Evolutionary conservation across 2,329 filamentous ascomycete genomes (phyloP).

Genomic region (Fusarium paranaense): DNA sequence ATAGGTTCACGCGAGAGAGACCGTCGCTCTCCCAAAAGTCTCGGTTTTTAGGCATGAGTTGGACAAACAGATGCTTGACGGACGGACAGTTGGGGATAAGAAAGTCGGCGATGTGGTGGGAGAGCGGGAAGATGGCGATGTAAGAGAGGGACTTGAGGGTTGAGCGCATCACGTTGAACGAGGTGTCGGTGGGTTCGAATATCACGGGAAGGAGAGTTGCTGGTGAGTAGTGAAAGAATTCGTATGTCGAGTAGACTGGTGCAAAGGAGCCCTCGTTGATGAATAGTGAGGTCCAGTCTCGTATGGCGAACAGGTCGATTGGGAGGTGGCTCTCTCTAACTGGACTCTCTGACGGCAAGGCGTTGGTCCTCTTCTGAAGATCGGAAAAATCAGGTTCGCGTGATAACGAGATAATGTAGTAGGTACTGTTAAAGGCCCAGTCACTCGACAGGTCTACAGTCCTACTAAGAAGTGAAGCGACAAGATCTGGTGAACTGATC

Average conservation of each 20-base stretch:
- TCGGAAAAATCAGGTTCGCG: constrained; percentile 28
- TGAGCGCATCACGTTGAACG: constrained; percentile 50
- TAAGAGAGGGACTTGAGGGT: constrained; percentile 66
- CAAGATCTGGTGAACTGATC: constrained; percentile 70
- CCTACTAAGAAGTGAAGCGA: constrained; percentile 70
- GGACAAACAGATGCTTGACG: constrained; percentile 66
- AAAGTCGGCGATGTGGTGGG: constrained; percentile 66
- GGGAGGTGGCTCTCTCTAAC: constrained; percentile 32
- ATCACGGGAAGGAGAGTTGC: constrained; percentile 70
- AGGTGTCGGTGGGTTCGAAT: constrained; percentile 55
- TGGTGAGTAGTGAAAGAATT: constrained; percentile 75
- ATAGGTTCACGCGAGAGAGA: constrained; percentile 54
- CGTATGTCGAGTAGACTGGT: constrained; percentile 76
- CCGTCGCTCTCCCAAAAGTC: constrained; percentile 52
- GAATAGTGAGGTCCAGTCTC: constrained; percentile 72
- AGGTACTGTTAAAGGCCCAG: constrained; percentile 73
- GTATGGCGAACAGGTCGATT: constrained; percentile 65
- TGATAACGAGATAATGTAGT: constrained; percentile 69
- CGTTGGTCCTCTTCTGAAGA: background rate
- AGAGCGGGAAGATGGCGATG: constrained; percentile 75
- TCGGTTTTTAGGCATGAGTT: constrained; percentile 56
- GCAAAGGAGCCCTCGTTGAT: constrained; percentile 83
- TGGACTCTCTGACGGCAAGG: constrained; percentile 25
- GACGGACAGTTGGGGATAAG: constrained; percentile 61
- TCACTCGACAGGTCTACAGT: constrained; percentile 67